A percentile compares a stretch with the other conserved stretches of the same genome.
Conservation (phyloP, 805 yeast species). For the Allodekkera sacchari region DNA sequence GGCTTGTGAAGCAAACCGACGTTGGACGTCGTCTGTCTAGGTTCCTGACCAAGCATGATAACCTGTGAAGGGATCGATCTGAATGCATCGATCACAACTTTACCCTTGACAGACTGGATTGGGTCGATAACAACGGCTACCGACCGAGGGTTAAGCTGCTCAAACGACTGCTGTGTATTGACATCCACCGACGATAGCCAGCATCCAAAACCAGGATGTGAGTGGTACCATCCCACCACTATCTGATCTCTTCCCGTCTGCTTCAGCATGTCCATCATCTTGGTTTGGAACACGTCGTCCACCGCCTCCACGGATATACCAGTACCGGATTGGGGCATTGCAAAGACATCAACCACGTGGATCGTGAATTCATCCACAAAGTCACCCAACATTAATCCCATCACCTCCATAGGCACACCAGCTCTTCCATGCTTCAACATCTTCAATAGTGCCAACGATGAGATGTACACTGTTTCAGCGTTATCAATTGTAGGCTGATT, state of each 20-base stretch:
- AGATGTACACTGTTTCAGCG: constrained; percentile 92
- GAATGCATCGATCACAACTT: constrained; percentile 97
- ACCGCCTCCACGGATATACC: constrained; percentile 99
- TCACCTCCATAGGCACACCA: constrained; percentile 71
- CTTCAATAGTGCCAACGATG: constrained; percentile 88
- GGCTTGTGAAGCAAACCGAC: constrained; percentile 94
- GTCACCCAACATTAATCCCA: constrained; percentile 99
- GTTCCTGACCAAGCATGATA: constrained; percentile 93
- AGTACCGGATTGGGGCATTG: constrained; percentile 97
- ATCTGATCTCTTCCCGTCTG: constrained; percentile 99
- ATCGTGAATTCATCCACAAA: constrained; percentile 96
- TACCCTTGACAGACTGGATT: constrained; percentile 96
- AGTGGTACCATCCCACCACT: constrained; percentile 99
- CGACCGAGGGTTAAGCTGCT: constrained; percentile 89
- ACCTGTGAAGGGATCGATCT: constrained; percentile 84
- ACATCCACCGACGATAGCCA: constrained; percentile 98
- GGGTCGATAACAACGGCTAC: constrained; percentile 99
- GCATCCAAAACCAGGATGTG: constrained; percentile 99
- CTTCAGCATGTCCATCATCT: constrained; percentile 98
- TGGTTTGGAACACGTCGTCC: constrained; percentile 96
- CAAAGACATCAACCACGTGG: constrained; percentile 95
- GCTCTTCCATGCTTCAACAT: constrained; percentile 98
- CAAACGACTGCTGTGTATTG: constrained; percentile 95
- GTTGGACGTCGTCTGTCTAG: constrained; percentile 94
- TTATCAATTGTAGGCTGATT: constrained; percentile 88